phyloP scores from a whole-genome alignment of 2,329 filamentous ascomycete genomes.

The Chrysosporium queenslandicum region DNA sequence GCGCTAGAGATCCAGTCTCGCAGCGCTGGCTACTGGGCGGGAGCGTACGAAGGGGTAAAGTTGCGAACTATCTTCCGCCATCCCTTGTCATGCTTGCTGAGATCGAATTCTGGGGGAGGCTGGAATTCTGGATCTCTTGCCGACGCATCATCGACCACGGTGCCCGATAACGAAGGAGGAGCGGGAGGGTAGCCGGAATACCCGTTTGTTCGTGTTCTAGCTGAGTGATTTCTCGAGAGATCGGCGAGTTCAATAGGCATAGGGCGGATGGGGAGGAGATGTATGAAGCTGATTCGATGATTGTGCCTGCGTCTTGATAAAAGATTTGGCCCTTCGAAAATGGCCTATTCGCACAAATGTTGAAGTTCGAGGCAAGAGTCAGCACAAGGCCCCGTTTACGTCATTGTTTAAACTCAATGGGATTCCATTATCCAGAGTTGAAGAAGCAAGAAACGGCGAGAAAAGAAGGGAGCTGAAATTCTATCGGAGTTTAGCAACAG shows the following conservation, averaged over 20 bases:
- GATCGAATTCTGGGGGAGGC: background rate
- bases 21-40: background rate
- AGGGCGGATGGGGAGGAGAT: background rate
- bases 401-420: conserved; percentile 5
- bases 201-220: background rate
- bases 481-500: background rate
- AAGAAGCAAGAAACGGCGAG: background rate
- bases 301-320: background rate
- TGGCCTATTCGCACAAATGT: background rate
- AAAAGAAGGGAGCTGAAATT: background rate
- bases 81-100: conserved; percentile 16
- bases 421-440: background rate
- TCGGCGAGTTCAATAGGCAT: conserved; percentile 8
- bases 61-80: conserved; percentile 21
- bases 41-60: conserved; percentile 22
- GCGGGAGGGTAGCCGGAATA: background rate
- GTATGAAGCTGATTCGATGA: background rate
- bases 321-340: background rate
- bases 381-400: background rate
- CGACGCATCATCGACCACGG: background rate
- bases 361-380: background rate
- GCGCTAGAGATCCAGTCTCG: background rate
- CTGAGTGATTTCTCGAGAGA: conserved; percentile 1
- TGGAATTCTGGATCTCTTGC: conserved; percentile 8
- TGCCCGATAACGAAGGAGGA: background rate